These are phyloP conservation scores for Penicillium griseofulvum DNA, from an alignment of 2,329 filamentous ascomycete species.

Conservation along the genomic window DNA sequence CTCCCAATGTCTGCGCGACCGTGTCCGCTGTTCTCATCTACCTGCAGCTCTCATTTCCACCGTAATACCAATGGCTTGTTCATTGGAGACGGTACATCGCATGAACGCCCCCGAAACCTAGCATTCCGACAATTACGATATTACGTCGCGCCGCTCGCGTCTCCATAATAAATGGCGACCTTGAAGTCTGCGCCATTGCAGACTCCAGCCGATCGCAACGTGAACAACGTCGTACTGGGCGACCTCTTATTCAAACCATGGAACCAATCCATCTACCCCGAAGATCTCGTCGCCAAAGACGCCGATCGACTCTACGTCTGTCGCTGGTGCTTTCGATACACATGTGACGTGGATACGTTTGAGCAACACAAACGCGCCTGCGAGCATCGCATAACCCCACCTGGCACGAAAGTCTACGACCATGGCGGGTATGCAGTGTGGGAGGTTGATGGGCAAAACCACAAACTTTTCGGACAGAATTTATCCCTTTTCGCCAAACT, in stretches of 20 bases:
- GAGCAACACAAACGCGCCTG: conserved; percentile 50
- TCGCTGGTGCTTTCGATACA: conserved; percentile 92
- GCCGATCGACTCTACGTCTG: conserved; percentile 76
- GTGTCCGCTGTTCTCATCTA: background rate
- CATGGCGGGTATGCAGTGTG: conserved; percentile 81
- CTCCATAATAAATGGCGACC: conserved; percentile 29
- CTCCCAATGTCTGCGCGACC: background rate
- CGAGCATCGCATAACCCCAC: conserved; percentile 53
- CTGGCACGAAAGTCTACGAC: conserved; percentile 74
- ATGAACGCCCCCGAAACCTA: conserved; percentile 15
- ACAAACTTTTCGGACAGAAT: conserved; percentile 91
- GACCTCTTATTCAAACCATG: conserved; percentile 81
- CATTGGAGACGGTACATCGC: conserved; percentile 9
- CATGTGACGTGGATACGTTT: conserved; percentile 45
- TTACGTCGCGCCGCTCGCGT: background rate
- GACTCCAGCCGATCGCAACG: conserved; percentile 63
- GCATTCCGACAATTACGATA: conserved; percentile 2
- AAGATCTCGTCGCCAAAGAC: conserved; percentile 59
- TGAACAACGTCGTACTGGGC: conserved; percentile 82
- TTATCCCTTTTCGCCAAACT: conserved; percentile 94
- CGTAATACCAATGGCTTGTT: conserved; percentile 19
- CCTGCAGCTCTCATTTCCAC: background rate
- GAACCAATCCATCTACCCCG: conserved; percentile 85
- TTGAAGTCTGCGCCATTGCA: conserved; percentile 27
- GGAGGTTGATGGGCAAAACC: conserved; percentile 85